A percentile compares a stretch with the other conserved stretches of the same genome.
These are phyloP conservation scores for Harringtonia lauricola DNA, from an alignment of 2,329 filamentous ascomycete genomes.

Conservation along the genomic window DNA sequence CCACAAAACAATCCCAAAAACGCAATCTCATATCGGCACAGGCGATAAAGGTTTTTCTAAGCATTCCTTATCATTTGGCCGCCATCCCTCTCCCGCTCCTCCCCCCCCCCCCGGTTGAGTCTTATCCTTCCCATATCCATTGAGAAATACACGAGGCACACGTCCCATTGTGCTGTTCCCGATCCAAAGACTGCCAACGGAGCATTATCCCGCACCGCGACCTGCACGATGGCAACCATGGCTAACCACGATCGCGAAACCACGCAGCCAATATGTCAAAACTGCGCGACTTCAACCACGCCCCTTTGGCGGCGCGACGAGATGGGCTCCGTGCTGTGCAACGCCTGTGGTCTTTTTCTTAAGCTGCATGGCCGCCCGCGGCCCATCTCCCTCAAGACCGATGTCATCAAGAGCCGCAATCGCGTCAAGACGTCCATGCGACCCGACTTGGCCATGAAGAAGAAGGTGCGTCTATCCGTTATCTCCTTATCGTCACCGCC, in stretches of 20 bases:
- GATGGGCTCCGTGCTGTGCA: conserved; percentile 89
- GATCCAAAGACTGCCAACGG: background rate
- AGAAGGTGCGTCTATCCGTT: conserved; percentile 53
- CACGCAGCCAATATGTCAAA: conserved; percentile 89
- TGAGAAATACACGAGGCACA: conserved; percentile 3
- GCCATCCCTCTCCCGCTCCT: conserved; percentile 7
- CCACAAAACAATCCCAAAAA: conserved; percentile 1
- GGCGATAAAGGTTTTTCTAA: conserved; percentile 14
- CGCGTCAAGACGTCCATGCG: conserved; percentile 74
- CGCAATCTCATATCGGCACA: conserved; percentile 14
- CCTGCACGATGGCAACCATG: conserved; percentile 32
- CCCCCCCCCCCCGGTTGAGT: conserved; percentile 4
- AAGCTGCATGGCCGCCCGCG: conserved; percentile 91
- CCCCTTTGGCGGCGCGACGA: conserved; percentile 97
- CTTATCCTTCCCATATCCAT: conserved; percentile 7
- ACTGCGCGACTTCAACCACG: conserved; percentile 90
- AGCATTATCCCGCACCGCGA: background rate
- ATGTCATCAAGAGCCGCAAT: conserved; percentile 99
- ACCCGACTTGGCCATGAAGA: conserved; percentile 66
- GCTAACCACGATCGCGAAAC: conserved; percentile 46
- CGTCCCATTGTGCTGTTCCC: background rate
- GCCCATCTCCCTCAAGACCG: conserved; percentile 94
- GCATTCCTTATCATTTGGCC: conserved; percentile 13
- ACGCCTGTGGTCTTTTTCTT: conserved; percentile 93
- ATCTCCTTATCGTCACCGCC: background rate